These are phyloP conservation scores for Amphibolis antarctica DNA, from an alignment of 106 monocot genomes.

Conservation along the genomic window DNA sequence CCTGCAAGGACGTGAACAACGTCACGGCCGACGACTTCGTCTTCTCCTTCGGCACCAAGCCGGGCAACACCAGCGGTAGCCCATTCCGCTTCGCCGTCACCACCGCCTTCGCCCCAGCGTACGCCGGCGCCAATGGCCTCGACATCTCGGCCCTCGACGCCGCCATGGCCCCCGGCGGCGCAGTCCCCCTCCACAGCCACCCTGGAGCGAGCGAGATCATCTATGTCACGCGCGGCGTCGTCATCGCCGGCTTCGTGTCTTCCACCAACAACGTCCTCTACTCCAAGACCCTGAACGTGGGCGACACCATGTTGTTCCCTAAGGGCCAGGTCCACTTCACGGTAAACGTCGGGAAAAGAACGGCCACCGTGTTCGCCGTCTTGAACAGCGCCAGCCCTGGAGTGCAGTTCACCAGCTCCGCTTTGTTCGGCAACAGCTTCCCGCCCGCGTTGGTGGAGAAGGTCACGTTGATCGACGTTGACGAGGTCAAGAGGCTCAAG, in stretches of 20 bases:
- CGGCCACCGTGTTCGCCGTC: slow-evolving; percentile 28
- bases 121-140: slow-evolving; percentile 12
- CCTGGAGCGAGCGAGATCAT: slow-evolving; percentile 9
- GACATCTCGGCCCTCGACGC: slow-evolving; percentile 2
- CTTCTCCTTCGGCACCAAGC: slow-evolving; percentile 11
- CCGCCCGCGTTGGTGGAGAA: slow-evolving; percentile 36
- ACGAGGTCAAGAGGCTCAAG: slow-evolving; percentile 82
- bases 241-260: slow-evolving; percentile 9
- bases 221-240: neutral
- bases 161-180: slow-evolving; percentile 1
- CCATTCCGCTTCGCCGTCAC: slow-evolving; percentile 5
- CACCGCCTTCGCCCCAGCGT: slow-evolving; percentile 1
- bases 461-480: slow-evolving; percentile 53
- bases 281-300: slow-evolving; percentile 7
- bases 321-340: slow-evolving; percentile 68
- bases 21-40: slow-evolving; percentile 15
- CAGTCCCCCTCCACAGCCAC: slow-evolving; percentile 17
- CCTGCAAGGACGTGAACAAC: slow-evolving; percentile 1
- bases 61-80: slow-evolving; percentile 4
- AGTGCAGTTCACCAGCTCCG: slow-evolving; percentile 52
- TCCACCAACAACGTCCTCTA: slow-evolving; percentile 10
- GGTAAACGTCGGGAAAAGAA: slow-evolving; percentile 24
- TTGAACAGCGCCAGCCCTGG: slow-evolving; percentile 64
- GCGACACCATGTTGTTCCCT: slow-evolving; percentile 67
- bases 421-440: slow-evolving; percentile 52